Percentiles rank a stretch among this genome's conserved stretches.
Conservation (phyloP, 805 yeast genomes). For the Spathaspora sp. region DNA sequence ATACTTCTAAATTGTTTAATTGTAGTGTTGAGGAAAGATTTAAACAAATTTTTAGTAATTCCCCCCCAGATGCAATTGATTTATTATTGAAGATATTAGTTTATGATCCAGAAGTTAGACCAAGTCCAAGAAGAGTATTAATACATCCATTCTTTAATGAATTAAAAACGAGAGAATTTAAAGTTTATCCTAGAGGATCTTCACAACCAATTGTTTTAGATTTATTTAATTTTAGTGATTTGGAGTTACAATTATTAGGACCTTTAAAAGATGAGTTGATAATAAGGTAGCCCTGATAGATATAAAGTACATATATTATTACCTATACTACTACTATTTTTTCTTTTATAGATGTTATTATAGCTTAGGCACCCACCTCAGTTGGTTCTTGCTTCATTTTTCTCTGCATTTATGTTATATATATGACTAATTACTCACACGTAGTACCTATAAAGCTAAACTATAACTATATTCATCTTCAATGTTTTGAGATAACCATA, state of each 20-base stretch:
- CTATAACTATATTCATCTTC: constrained; percentile 96
- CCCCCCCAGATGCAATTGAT: constrained; percentile 84
- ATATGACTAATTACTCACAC: not conserved
- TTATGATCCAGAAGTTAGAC: constrained; percentile 83
- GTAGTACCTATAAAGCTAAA: constrained; percentile 56
- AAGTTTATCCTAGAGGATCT: constrained; percentile 53
- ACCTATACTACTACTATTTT: not conserved
- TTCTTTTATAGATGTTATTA: not conserved
- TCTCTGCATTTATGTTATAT: not conserved
- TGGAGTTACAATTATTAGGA: constrained; percentile 54
- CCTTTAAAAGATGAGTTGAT: constrained; percentile 30
- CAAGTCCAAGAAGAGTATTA: constrained; percentile 76
- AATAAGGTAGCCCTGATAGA: not conserved
- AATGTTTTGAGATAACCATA: constrained; percentile 94
- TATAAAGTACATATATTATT: too few species aligned
- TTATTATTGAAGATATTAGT: constrained; percentile 76
- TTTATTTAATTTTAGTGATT: constrained; percentile 68
- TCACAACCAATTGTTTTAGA: constrained; percentile 36
- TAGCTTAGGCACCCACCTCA: not conserved
- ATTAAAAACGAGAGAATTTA: constrained; percentile 55
- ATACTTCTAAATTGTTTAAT: constrained; percentile 57
- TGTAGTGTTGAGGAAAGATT: constrained; percentile 52
- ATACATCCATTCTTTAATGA: constrained; percentile 90
- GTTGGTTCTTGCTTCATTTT: not conserved
- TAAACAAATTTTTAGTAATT: constrained; percentile 52